Percentiles rank a stretch among this genome's conserved stretches.
phyloP scores from a whole-genome alignment of 2,329 filamentous ascomycete genomes.

The Arthroderma uncinatum region DNA sequence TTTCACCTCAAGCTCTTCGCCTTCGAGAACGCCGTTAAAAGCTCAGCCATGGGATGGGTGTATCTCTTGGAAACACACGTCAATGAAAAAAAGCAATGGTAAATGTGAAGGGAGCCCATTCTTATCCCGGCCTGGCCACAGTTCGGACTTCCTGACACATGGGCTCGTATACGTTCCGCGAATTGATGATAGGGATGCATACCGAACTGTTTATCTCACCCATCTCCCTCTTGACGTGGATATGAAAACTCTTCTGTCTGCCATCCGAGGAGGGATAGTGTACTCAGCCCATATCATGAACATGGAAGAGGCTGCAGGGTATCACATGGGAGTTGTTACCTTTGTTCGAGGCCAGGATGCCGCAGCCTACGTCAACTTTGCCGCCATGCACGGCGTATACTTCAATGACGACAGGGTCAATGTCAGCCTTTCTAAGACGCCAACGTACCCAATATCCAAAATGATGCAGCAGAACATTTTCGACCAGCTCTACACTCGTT shows the following conservation, averaged over 20 bases:
- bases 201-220: slow-evolving; percentile 24
- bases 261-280: slow-evolving; percentile 20
- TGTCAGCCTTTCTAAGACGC: slow-evolving; percentile 20
- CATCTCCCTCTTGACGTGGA: slow-evolving; percentile 18
- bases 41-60: slow-evolving; percentile 14
- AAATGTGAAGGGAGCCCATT: not conserved
- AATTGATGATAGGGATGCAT: slow-evolving; percentile 17
- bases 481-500: slow-evolving; percentile 20
- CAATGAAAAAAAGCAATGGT: not conserved
- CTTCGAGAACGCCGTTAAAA: not conserved
- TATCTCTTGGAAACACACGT: slow-evolving; percentile 10
- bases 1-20: not conserved
- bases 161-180: slow-evolving; percentile 24
- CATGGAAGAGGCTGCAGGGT: slow-evolving; percentile 22
- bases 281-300: slow-evolving; percentile 23
- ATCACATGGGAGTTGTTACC: slow-evolving; percentile 23
- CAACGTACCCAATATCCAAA: slow-evolving; percentile 23
- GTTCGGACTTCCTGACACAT: slow-evolving; percentile 14
- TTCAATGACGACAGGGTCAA: slow-evolving; percentile 17
- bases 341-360: slow-evolving; percentile 23
- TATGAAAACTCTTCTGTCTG: slow-evolving; percentile 20
- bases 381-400: slow-evolving; percentile 14
- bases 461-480: slow-evolving; percentile 18
- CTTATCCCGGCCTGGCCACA: not conserved
- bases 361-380: slow-evolving; percentile 16